Base-by-base conservation (phyloP, 2,329 filamentous ascomycete genomes). In the Fusarium stilboides region DNA sequence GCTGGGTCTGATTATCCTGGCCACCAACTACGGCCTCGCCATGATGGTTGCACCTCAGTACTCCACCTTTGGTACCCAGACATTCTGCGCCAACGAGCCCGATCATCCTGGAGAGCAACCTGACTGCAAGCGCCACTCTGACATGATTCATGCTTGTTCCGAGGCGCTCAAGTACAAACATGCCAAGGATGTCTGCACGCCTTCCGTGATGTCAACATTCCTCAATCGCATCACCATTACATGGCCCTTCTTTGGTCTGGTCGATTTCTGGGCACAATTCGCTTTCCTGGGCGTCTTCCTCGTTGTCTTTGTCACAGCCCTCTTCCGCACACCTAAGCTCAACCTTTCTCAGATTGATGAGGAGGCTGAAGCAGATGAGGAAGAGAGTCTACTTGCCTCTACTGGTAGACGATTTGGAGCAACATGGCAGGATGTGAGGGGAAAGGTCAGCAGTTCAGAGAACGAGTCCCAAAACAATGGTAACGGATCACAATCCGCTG, bases 31-130 rank as follows among this genome's bases (percentile, higher is more conserved):
- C 79, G 89, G 93, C 10, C 84, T 98, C 42, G 92, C 93, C 59
- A 97, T 97, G 91, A 86, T 98, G 66, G 89, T 97, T n/a, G 96
- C 94, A 8, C 96, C 96, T 2, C 94, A 98, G 77, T 99, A 99
- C 78, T 89, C 95, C 46, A 97, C 92, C 56, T 99, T 94, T 77
- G 96, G 96, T 50, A 94, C 94, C 0, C 96, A 99, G 79, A 97
- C 92, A 1, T 98, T 94, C 82, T 99, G 96, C 81, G 91, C 94
- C 74, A 89, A 91, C 68, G 85, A 89, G 34, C 86, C 90, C 4
- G 83, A 83, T 37, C 83, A 87, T 59, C 85, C 88, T 0, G 89
- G 89, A 58, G 86, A 87, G 67, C 89, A 90, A 72, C 92, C 93
- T 8, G 90, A 97, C 79, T 99, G 96, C 82, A 86, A 86, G 8